Base-by-base conservation (phyloP, 352 stramenopile species). In the Phytophthora fragariae region DNA sequence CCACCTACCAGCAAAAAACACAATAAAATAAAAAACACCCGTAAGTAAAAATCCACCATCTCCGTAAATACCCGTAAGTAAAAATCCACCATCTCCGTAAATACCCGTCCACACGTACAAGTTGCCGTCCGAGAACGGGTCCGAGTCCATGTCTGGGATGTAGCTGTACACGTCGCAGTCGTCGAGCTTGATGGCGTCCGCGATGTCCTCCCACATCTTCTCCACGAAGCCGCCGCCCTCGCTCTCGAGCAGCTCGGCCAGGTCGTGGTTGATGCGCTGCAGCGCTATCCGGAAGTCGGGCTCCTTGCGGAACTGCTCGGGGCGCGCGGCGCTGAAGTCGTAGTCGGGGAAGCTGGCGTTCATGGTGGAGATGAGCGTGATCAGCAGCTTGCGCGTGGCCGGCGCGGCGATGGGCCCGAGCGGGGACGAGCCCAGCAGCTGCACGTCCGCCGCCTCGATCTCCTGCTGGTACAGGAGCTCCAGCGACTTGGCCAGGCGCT, bases 221-320 rank as follows among this genome's bases (percentile, higher is more conserved):
- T 99, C 98, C 46, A 99, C 92, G 79, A 99, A 99, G 11, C 99
- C 95, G 57, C 96, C 98, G 39, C 89, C 96, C 83, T 99, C 98
- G 65, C 99, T 98, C 73, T 99, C 98, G 52, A 99, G 70, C 27
- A 96, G 79, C 68, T 97, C 92, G 7, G 86, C 86, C 64, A 97
- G 77, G 73, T 97, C 79, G 64, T 93, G 88, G 81, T 97, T 97
- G 67, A 98, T 92, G 54, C 82, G 79, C 59, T 97, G 93, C 54
- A 97, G 75, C 2, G 95, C 90, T 82, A 93, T 86, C 65, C 89
- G 86, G 69, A 95, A 93, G 80, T 96, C 88, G 52, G 73, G 68
- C 62, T 98, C 88, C 65, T 97, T 97, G 50, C 82, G 81, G 68
- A 98, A 98, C 80, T 98, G 92, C 62, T 98, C 93, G 15, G 92